Base-by-base conservation (phyloP, 805 yeast species). In the Scheffersomyces ergatensis region DNA sequence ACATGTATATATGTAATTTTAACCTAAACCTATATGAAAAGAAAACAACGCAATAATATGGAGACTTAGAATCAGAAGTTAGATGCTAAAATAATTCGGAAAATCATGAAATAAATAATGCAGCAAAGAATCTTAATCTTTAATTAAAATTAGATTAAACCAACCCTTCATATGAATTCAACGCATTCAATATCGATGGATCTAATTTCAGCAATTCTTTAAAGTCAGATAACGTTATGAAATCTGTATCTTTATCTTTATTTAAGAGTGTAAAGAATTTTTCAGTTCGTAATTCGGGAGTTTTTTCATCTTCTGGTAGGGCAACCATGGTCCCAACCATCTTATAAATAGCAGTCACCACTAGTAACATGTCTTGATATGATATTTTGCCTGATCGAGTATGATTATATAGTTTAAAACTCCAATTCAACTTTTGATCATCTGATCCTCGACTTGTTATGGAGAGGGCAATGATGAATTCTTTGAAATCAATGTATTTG, bases 311-410 rank as follows among this genome's bases (percentile, higher is more conserved):
- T 17, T 82, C 92, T 15, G 88, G 86, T 38, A 89, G 72, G 46
- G 82, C 82, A 43, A 90, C 96, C 92, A 90, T 89, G 1, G 90
- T 77, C 1, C 98, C 99, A 44, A 92, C 85, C 98, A 93, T 90
- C 62, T 85, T 86, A 62, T 93, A 92, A 25, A 92, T 86, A 24
- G 97, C 84, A 23, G 77, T 73, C 5, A 89, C 86, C 32, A 93
- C 88, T 2, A 78, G 70, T 37, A 88, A 69, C 80, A 93, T 79
- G 57, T 93, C 98, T 24, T 78, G 77, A 59, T 81, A 88, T 19
- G 78, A 72, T 40, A 93, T 78, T 51, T 70, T 73, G 2, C 97
- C 97, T 49, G 84, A 86, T 38, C 79, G 78, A 55, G 88, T 84
- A 44, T 83, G 71, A 63, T 92, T 99, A 60, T 92, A 92, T 36